A percentile compares a stretch with the other conserved stretches of the same genome.
Conservation (phyloP, 2,329 filamentous ascomycete species). For the Herpomyces periplanetae region DNA sequence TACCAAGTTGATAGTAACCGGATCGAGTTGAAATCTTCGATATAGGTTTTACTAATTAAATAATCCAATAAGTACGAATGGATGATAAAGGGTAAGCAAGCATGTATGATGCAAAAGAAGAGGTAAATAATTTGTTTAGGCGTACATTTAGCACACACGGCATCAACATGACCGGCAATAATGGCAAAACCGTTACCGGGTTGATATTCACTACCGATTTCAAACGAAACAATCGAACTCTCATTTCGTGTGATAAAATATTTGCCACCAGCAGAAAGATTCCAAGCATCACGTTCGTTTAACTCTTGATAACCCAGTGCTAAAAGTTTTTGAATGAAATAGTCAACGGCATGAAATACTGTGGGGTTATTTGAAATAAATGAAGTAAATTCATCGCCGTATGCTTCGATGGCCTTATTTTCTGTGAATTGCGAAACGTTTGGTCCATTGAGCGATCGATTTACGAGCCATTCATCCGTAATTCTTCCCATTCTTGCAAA, state of each 20-base stretch:
- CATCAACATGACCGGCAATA: conserved; percentile 69
- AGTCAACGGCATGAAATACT: conserved; percentile 52
- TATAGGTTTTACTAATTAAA: conserved; percentile 28
- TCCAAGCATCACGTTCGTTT: conserved; percentile 43
- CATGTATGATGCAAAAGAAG: too few species aligned
- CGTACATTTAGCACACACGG: conserved; percentile 29
- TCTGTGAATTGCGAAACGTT: too few species aligned
- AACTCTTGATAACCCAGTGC: conserved; percentile 34
- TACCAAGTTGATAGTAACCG: conserved; percentile 47
- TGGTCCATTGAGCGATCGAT: too few species aligned
- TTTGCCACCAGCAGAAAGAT: conserved; percentile 35
- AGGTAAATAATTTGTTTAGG: too few species aligned
- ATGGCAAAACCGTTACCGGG: conserved; percentile 57
- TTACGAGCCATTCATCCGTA: too few species aligned
- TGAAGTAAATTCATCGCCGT: too few species aligned
- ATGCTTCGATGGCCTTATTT: too few species aligned
- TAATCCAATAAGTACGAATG: conserved; percentile 1
- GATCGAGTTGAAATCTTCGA: conserved; percentile 45
- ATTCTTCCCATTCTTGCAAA: too few species aligned
- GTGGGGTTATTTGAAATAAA: conserved; percentile 74
- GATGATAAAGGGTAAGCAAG: too few species aligned
- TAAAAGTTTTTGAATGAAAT: conserved; percentile 31
- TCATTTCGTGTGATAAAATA: conserved; percentile 65
- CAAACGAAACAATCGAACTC: conserved; percentile 48
- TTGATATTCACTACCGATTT: conserved; percentile 37